Evolutionary conservation across 1,284 basidiomycete genomes (phyloP).

Genomic region (Calocybe gambosa): DNA sequence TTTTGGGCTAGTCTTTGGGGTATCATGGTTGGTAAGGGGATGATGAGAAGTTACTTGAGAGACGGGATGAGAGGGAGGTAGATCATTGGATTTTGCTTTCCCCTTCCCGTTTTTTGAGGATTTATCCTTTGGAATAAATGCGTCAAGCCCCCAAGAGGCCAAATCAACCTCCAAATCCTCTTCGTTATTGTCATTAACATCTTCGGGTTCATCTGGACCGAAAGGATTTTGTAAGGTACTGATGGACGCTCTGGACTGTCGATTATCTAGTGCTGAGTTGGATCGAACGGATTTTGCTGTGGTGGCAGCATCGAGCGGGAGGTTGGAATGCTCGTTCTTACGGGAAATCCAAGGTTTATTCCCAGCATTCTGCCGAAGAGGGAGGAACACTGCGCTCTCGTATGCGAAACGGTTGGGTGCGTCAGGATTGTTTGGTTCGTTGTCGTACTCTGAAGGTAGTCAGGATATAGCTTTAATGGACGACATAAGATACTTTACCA

Average conservation of each 20-base stretch:
- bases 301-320: slow-evolving; percentile 38
- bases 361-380: slow-evolving; percentile 51
- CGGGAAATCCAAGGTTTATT: slow-evolving; percentile 36
- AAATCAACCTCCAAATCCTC: slow-evolving; percentile 69
- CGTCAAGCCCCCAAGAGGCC: slow-evolving; percentile 76
- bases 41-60: slow-evolving; percentile 29
- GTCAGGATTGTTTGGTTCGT: slow-evolving; percentile 61
- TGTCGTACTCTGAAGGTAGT: slow-evolving; percentile 65
- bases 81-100: slow-evolving; percentile 43
- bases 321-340: slow-evolving; percentile 62
- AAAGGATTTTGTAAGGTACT: slow-evolving; percentile 68
- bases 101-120: slow-evolving; percentile 35
- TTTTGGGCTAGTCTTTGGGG: slow-evolving; percentile 21
- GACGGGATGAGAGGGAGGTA: slow-evolving; percentile 44
- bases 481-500: slow-evolving; percentile 38
- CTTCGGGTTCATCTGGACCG: slow-evolving; percentile 51
- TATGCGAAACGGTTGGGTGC: slow-evolving; percentile 59
- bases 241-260: slow-evolving; percentile 48
- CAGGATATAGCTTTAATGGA: slow-evolving; percentile 1
- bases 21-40: slow-evolving; percentile 29
- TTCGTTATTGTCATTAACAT: slow-evolving; percentile 45
- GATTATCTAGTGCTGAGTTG: slow-evolving; percentile 36
- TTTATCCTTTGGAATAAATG: slow-evolving; percentile 65
- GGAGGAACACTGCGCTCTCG: slow-evolving; percentile 77
- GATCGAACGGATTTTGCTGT: slow-evolving; percentile 30